Base-by-base conservation (phyloP, 257 asterid genomes). In the Ligustrum vulgare region DNA sequence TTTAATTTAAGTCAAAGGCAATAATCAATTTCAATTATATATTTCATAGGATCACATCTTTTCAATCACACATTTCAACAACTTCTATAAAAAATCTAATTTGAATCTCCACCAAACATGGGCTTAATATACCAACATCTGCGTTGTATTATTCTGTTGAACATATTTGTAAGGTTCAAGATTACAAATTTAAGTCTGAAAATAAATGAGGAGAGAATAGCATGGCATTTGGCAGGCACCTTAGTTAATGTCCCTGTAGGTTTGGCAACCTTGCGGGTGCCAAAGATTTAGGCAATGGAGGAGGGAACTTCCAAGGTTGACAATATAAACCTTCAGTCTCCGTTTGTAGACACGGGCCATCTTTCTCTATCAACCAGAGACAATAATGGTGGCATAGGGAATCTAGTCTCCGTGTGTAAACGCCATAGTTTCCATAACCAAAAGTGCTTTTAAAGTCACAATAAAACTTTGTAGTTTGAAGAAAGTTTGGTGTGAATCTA, bases 381-480 rank as follows among this genome's bases (percentile, higher is more conserved):
- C 81, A 72, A 4, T 47, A 23, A 4, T 3, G 5, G 10, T 72
- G 13, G 47, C 77, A 78, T 1, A 8, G 56, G 9, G 2, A 28
- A 5, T 63, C 13, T 39, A 70, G 18, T 3, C 16, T 37, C 36
- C 25, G 6, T 0, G 68, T 73, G 10, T 6, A 79, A 32, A 74
- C 79, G 1, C 66, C 79, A 11, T 79, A 73, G 18, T 73, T 73
- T 6, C 82, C 79, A 2, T 12, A 18, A 5, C 79, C 82, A 15
- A 47, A 67, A 4, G 6, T 3, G 0, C 68, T 49, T 11, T 36
- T 45, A 9, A 79, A 41, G 13, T 74, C 69, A 25, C 76, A 79
- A 25, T 60, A 79, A 23, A 58, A 79, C 51, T 79, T 79, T 1
- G 76, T 79, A 0, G 37, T 74, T 0, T 5, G 35, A 20, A 54